Evolutionary conservation across 192 early-diverging fungal genomes (phyloP).

Genomic region (Backusella luteola): DNA sequence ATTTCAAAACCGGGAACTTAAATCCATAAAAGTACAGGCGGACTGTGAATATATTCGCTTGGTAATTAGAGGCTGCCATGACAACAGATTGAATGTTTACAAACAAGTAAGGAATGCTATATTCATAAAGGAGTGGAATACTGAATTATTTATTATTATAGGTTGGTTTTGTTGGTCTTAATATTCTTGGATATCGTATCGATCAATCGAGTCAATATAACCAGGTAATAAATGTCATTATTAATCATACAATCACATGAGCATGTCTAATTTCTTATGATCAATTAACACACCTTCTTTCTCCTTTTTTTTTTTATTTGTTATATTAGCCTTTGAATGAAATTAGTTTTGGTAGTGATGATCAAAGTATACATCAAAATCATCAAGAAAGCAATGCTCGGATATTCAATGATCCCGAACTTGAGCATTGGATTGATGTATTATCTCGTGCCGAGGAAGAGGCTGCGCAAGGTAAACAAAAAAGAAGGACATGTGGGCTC

Average conservation of each 20-base stretch:
- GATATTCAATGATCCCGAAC: slow-evolving; percentile 9
- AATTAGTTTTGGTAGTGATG: slow-evolving; percentile 3
- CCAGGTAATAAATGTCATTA: slow-evolving; percentile 46
- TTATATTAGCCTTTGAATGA: not conserved
- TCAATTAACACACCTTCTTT: not conserved
- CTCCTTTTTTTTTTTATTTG: not conserved
- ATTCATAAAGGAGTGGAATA: not conserved
- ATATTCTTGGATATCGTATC: not conserved
- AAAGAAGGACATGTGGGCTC: slow-evolving; percentile 5
- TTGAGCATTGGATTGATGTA: slow-evolving; percentile 31
- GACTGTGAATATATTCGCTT: slow-evolving; percentile 68
- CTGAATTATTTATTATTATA: not conserved
- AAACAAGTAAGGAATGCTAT: slow-evolving; percentile 57
- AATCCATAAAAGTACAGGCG: slow-evolving; percentile 70
- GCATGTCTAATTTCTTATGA: not conserved
- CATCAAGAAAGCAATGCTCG: not conserved
- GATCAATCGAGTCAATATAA: slow-evolving; percentile 59
- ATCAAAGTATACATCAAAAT: slow-evolving; percentile 9
- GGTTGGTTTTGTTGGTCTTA: not conserved
- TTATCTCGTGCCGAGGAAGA: slow-evolving; percentile 45
- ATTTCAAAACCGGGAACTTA: slow-evolving; percentile 71
- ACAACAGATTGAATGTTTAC: slow-evolving; percentile 71
- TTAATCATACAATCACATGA: not conserved
- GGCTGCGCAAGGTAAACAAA: slow-evolving; percentile 47
- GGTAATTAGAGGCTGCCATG: slow-evolving; percentile 64